Conservation (phyloP, 2,329 filamentous ascomycete genomes). For the Venturia asperata region DNA sequence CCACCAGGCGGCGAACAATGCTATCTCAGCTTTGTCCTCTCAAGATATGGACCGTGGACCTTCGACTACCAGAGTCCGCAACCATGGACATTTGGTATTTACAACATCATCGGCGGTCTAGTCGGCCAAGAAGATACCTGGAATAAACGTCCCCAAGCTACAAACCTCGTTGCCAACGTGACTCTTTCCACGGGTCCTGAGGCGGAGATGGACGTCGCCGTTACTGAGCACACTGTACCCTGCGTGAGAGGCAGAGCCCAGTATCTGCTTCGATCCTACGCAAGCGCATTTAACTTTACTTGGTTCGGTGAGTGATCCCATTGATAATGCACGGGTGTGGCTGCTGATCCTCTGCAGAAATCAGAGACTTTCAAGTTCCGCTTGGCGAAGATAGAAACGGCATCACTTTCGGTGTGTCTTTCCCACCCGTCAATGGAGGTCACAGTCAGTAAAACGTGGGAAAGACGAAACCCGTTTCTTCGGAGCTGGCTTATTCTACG, state of each 20-base stretch:
- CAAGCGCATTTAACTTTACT: neutral
- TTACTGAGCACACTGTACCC: neutral
- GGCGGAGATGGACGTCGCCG: neutral
- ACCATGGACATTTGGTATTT: neutral
- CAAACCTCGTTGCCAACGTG: neutral
- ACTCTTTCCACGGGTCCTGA: neutral
- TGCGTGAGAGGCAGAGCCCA: neutral
- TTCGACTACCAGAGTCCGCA: neutral
- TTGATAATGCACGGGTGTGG: neutral
- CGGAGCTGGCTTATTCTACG: too few species aligned
- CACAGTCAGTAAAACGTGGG: too few species aligned
- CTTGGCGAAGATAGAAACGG: neutral
- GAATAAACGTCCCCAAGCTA: neutral
- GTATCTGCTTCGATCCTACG: neutral
- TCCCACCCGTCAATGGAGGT: too few species aligned
- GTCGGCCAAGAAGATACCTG: neutral
- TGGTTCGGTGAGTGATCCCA: neutral
- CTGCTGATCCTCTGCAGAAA: neutral
- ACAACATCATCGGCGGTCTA: neutral
- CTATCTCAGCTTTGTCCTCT: neutral
- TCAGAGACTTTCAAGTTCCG: neutral
- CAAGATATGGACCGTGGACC: neutral
- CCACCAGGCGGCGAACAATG: neutral
- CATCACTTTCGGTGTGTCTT: too few species aligned
- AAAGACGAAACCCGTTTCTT: too few species aligned